phyloP scores from a whole-genome alignment of 2,329 filamentous ascomycete species.

The Meredithiella fracta region DNA sequence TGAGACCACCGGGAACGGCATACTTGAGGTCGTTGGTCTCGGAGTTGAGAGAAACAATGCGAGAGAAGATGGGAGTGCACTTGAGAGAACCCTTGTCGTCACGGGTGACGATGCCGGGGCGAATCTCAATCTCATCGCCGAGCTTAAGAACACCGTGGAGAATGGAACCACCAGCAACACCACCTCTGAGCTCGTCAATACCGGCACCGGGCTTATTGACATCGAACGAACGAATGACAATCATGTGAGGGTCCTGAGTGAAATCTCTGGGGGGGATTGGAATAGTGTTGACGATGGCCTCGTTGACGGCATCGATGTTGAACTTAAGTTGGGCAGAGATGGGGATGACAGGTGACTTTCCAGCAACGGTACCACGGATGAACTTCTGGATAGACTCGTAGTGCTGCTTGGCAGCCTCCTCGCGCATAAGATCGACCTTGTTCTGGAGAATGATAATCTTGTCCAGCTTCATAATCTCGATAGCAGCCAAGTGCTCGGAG shows the following conservation, averaged over 20 bases:
- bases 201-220: conserved; percentile 99
- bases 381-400: conserved; percentile 97
- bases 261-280: conserved; percentile 87
- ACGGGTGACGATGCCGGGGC: conserved; percentile 93
- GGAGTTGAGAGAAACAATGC: conserved; percentile 87
- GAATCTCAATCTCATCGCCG: conserved; percentile 95
- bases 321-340: conserved; percentile 97
- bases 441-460: conserved; percentile 99
- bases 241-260: conserved; percentile 87
- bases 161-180: conserved; percentile 94
- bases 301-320: conserved; percentile 97
- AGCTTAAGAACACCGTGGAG: conserved; percentile 93
- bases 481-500: conserved; percentile 94
- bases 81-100: conserved; percentile 86
- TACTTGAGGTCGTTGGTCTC: conserved; percentile 98
- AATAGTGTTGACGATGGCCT: conserved; percentile 88
- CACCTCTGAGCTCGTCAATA: conserved; percentile 95
- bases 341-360: conserved; percentile 86
- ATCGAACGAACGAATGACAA: conserved; percentile 96
- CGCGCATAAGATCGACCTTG: conserved; percentile 96
- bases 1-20: conserved; percentile 89
- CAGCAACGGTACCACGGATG: conserved; percentile 91
- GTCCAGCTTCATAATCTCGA: conserved; percentile 99
- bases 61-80: conserved; percentile 93
- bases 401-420: conserved; percentile 84